These are phyloP conservation scores for Quercus agrifolia DNA, from an alignment of 306 rosid genomes.

Conservation along the genomic window DNA sequence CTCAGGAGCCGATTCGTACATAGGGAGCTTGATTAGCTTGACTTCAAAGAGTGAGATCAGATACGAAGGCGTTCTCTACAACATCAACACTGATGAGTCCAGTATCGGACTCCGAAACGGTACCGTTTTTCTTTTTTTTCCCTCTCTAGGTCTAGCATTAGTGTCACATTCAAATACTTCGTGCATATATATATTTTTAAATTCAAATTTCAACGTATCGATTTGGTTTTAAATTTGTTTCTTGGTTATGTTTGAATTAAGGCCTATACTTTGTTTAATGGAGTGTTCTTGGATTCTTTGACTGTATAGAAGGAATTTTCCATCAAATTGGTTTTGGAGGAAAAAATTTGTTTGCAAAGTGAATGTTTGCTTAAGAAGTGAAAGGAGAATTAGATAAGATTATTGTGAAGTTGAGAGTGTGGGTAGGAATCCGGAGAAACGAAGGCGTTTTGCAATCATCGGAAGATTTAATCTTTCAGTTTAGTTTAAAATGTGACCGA, in stretches of 20 bases:
- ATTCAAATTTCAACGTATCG: too few species aligned
- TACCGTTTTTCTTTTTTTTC: background rate
- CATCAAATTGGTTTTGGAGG: too few species aligned
- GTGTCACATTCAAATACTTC: too few species aligned
- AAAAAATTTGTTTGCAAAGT: background rate
- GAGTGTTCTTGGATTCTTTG: too few species aligned
- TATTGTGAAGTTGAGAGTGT: background rate
- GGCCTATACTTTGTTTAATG: too few species aligned
- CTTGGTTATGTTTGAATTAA: too few species aligned
- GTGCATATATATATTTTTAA: too few species aligned
- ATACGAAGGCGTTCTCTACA: conserved; percentile 71
- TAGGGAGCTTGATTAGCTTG: conserved; percentile 77
- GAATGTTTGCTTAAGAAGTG: background rate
- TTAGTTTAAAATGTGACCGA: too few species aligned
- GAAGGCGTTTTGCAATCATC: background rate
- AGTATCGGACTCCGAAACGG: conserved; percentile 77
- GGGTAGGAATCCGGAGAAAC: background rate
- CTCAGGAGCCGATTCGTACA: conserved; percentile 75
- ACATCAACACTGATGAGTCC: conserved; percentile 77
- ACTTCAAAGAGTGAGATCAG: conserved; percentile 84
- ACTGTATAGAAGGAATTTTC: too few species aligned
- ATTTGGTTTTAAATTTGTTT: too few species aligned
- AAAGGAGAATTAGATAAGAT: background rate
- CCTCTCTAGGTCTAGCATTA: background rate
- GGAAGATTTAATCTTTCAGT: background rate